Evolutionary conservation across 1,284 basidiomycete species (phyloP), one percentile per base, ranked within the genome.

Genomic region (Psilocybe mexicana): DNA sequence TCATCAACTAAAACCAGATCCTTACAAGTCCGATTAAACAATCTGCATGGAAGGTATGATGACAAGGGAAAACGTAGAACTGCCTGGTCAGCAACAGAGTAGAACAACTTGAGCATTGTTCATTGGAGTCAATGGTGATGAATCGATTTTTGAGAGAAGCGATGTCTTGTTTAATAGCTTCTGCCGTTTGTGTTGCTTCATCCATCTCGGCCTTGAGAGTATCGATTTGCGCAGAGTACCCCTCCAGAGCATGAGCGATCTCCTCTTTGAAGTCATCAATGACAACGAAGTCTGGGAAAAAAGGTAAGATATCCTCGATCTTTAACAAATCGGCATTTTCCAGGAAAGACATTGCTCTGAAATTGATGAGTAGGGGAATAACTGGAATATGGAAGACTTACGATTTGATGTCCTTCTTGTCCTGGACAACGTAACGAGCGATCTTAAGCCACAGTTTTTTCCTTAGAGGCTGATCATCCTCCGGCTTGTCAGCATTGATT

Each of bases 181-280:
- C 94, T 1, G 97, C 94, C 43, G 90, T 95, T 51, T 82, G 83
- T 7, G 94, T 96, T 8, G 96, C 94, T 56, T 96, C 93, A 67
- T 96, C 92, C 97, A 99, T 99, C 68, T 98, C 96, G 48, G 77
- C 83, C 74, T 96, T 97, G 61, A 99, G 82, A 44, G 80, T 78
- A 62, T 96, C 94, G 57, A 99, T 99, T 65, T 94, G 92, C 6
- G 88, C 83, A 38, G 94, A 93, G 70, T 99, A 99, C 3, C 91
- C 90, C 72, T 99, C 97, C 60, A 99, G 79, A 0, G 97, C 97
- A 58, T 89, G 88, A 63, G 96, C 97, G 65, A 99, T 99, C 75
- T 99, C 96, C 66, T 96, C 93, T 74, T 99, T 99, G 84, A 99
- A 99, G 70, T 98, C 96, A 72, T 99, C 97, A 66, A 99, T 98